These are phyloP conservation scores for Clathrus columnatus DNA, from an alignment of 768 basidiomycete genomes.

Conservation along the genomic window DNA sequence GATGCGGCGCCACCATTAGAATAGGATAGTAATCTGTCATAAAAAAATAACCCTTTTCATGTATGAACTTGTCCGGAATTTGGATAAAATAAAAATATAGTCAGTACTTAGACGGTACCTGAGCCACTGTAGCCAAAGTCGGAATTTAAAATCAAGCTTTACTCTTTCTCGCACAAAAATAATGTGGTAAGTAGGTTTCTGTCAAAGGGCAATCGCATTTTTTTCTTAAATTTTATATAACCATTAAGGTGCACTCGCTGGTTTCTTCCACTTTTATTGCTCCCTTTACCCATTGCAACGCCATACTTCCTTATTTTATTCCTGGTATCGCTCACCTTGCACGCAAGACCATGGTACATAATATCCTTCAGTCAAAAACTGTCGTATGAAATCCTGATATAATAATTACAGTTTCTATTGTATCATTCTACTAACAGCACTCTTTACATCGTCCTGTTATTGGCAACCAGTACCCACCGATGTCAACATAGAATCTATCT, in stretches of 20 bases:
- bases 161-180: too few species aligned
- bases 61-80: too few species aligned
- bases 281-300: slow-evolving; percentile 72
- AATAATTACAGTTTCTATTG: slow-evolving; percentile 62
- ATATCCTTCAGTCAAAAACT: neutral
- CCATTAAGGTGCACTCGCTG: slow-evolving; percentile 78
- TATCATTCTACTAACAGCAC: slow-evolving; percentile 70
- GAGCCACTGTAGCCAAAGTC: too few species aligned
- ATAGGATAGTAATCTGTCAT: slow-evolving; percentile 34
- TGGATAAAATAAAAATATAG: too few species aligned
- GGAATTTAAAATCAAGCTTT: too few species aligned
- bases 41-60: too few species aligned
- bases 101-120: too few species aligned
- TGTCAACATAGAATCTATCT: slow-evolving; percentile 8
- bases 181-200: too few species aligned
- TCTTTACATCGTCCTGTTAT: slow-evolving; percentile 82
- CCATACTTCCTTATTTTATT: slow-evolving; percentile 75
- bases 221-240: too few species aligned
- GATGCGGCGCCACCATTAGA: slow-evolving; percentile 62
- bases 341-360: slow-evolving; percentile 77
- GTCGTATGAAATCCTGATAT: slow-evolving; percentile 1
- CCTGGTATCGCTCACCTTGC: slow-evolving; percentile 65
- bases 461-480: slow-evolving; percentile 72
- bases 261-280: slow-evolving; percentile 68
- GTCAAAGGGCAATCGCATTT: too few species aligned